phyloP scores from a whole-genome alignment of 495 filamentous ascomycete species.

The Tuber umbilicatum region DNA sequence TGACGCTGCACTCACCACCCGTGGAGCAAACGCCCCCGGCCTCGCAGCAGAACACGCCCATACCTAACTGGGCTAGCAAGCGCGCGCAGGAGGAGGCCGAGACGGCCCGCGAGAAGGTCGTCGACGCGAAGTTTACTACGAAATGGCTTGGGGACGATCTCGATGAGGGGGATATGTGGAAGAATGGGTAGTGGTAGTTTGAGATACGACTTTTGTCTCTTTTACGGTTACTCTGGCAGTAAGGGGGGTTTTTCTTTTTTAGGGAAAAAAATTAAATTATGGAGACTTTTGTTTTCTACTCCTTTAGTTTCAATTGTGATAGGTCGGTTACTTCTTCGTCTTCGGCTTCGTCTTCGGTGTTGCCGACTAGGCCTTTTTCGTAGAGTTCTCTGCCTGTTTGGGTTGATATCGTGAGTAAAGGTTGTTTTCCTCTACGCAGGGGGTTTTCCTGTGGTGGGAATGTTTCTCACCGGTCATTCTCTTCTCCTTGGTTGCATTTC shows the following conservation, averaged over 20 bases:
- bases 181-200: slow-evolving; percentile 28
- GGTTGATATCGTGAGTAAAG: not conserved
- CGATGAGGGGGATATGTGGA: slow-evolving; percentile 41
- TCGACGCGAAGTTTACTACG: slow-evolving; percentile 30
- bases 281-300: slow-evolving; percentile 14
- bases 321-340: slow-evolving; percentile 36
- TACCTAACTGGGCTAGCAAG: slow-evolving; percentile 36
- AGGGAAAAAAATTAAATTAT: not conserved
- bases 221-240: not conserved
- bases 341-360: slow-evolving; percentile 28
- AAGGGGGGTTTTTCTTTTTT: not conserved
- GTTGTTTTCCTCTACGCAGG: not conserved
- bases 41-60: slow-evolving; percentile 13
- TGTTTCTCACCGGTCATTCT: slow-evolving; percentile 37
- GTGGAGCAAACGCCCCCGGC: slow-evolving; percentile 17
- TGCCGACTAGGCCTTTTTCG: slow-evolving; percentile 39
- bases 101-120: slow-evolving; percentile 34
- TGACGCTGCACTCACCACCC: slow-evolving; percentile 22
- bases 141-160: slow-evolving; percentile 39
- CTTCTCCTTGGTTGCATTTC: slow-evolving; percentile 42
- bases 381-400: slow-evolving; percentile 35
- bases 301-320: slow-evolving; percentile 36
- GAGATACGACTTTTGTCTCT: not conserved
- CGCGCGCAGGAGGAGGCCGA: slow-evolving; percentile 35
- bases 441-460: not conserved